Evolutionary conservation across 2,329 filamentous ascomycete genomes (phyloP).

Genomic region (Aquanectria penicillioides): DNA sequence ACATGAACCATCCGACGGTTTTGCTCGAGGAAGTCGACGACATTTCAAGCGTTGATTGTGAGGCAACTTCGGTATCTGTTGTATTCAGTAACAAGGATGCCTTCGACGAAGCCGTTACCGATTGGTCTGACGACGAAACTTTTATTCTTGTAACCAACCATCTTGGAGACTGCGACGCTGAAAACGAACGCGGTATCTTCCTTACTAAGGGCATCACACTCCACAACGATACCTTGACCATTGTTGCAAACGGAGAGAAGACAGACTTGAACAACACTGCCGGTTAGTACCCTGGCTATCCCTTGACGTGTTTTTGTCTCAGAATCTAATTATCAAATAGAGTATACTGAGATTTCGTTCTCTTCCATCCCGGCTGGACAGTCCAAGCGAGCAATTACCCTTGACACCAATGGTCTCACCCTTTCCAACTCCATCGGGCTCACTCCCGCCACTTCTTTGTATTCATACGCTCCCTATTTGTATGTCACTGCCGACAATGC

Average conservation of each 20-base stretch:
- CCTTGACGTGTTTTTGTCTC: neutral
- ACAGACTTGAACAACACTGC: slow-evolving; percentile 47
- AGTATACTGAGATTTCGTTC: slow-evolving; percentile 27
- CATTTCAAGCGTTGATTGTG: slow-evolving; percentile 24
- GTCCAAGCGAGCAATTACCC: slow-evolving; percentile 20
- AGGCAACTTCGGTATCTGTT: slow-evolving; percentile 15
- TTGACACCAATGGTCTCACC: slow-evolving; percentile 12
- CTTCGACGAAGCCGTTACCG: slow-evolving; percentile 22
- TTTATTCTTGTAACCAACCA: slow-evolving; percentile 55
- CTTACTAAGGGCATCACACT: slow-evolving; percentile 43
- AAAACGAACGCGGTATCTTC: slow-evolving; percentile 53
- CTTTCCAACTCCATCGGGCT: slow-evolving; percentile 22
- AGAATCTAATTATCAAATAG: neutral
- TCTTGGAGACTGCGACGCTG: slow-evolving; percentile 51
- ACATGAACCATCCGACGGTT: slow-evolving; percentile 30
- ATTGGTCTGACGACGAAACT: slow-evolving; percentile 24
- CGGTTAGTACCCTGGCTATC: too few species aligned
- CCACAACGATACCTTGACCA: slow-evolving; percentile 39
- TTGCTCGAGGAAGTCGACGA: slow-evolving; percentile 28
- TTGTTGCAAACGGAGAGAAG: slow-evolving; percentile 46
- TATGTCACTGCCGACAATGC: slow-evolving; percentile 24
- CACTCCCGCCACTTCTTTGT: slow-evolving; percentile 13
- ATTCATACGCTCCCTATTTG: slow-evolving; percentile 24
- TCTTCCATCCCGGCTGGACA: slow-evolving; percentile 21
- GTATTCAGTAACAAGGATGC: slow-evolving; percentile 18